Base-by-base conservation (phyloP, 768 basidiomycete genomes). In the Lenzites betulinus region DNA sequence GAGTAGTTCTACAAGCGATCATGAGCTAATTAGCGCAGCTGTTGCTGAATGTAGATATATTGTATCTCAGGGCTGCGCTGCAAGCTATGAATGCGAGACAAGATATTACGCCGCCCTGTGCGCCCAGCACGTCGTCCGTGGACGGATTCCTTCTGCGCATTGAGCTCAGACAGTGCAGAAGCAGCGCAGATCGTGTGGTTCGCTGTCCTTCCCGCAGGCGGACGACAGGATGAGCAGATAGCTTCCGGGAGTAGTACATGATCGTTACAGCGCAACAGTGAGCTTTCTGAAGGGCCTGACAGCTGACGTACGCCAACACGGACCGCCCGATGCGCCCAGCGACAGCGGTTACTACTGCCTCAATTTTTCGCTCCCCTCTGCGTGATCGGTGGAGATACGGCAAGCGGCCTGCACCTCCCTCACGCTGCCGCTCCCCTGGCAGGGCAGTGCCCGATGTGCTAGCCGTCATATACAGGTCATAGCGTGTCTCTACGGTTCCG, bases 191-290 rank as follows among this genome's bases (percentile, higher is more conserved):
- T 46, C 12, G 2, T 7, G 44, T 25, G 12, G 22, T 13, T n/a
- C 22, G 7, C 23, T 25, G 22, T 25, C 8, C 42, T 8, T 43
- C 22, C 42, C 22, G 12, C 20, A 13, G 43, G 9, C 7, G 4
- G 42, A 22, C 42, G 22, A 25, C 20, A 22, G 15, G 11, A 9
- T 25, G 22, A 22, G 3, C 7, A 43, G 22, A 20, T 43, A 25
- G 22, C 25, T 1, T 22, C 9, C 43, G 15, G 43, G 30, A 13
- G 53, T 43, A 46, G 7, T 22, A 20, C n/a, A 35, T 54, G 30
- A 20, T 46, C 53, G 53, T 54, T 30, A 54, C 53, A 20, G 53
- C 12, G 53, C 53, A 30, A 46, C 53, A 11, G 33, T 23, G 12
- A 35, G 43, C 42, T 43, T 22, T 30, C 30, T 23, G 43, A 52